Conservation (phyloP, 768 basidiomycete species). For the Leucocoprinus sp. region DNA sequence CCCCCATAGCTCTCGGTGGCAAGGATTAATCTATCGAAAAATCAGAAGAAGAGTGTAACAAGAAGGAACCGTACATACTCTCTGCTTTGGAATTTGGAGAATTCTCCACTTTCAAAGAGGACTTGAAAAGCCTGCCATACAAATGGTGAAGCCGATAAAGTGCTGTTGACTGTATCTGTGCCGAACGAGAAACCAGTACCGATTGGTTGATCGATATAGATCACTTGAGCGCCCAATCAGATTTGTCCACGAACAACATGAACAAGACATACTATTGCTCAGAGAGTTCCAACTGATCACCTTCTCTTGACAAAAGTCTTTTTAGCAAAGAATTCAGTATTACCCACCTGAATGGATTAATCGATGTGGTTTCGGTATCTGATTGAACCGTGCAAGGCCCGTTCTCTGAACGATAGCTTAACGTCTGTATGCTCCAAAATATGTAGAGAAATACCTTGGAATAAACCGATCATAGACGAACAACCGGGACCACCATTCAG, state of each 20-base stretch:
- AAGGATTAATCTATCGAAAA: conserved; percentile 19
- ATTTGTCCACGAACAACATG: neutral
- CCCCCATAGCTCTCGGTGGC: conserved; percentile 47
- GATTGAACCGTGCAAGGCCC: conserved; percentile 56
- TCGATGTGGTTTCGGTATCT: conserved; percentile 40
- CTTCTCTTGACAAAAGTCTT: neutral
- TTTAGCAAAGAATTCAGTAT: neutral
- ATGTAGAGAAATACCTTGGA: conserved; percentile 52
- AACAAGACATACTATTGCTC: conserved; percentile 44
- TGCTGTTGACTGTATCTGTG: conserved; percentile 37
- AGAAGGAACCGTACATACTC: conserved; percentile 54
- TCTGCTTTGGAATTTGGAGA: conserved; percentile 35
- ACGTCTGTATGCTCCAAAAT: conserved; percentile 39
- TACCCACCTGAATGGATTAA: conserved; percentile 53
- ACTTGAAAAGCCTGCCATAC: conserved; percentile 60
- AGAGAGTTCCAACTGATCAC: conserved; percentile 53
- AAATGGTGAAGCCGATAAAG: conserved; percentile 44
- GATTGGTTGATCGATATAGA: conserved; percentile 60
- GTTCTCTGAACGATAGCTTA: conserved; percentile 32
- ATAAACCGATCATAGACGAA: conserved; percentile 53
- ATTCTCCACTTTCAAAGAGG: conserved; percentile 46
- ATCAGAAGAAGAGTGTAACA: conserved; percentile 7
- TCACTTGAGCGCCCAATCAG: conserved; percentile 16
- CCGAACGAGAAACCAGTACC: conserved; percentile 61
- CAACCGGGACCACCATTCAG: conserved; percentile 53